A percentile compares a stretch with the other conserved stretches of the same genome.
Conservation (phyloP, 495 filamentous ascomycete genomes). For the Aspergillus conjunctus region DNA sequence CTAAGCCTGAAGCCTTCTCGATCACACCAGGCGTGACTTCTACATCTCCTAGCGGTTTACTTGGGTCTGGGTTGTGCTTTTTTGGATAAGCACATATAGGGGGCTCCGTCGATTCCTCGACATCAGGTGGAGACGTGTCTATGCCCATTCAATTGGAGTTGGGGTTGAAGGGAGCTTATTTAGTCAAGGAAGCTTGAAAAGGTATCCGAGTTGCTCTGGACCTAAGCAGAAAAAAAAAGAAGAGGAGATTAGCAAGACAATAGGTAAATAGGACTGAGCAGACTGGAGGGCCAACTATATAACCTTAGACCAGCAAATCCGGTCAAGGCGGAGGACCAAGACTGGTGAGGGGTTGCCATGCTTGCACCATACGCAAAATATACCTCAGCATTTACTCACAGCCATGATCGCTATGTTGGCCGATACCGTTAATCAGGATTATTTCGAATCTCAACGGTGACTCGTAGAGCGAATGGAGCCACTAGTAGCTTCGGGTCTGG, state of each 20-base stretch:
- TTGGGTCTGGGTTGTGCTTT: conserved; percentile 26
- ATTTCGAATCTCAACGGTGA: conserved; percentile 7
- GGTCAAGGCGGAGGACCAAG: conserved; percentile 10
- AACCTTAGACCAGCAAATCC: conserved; percentile 3
- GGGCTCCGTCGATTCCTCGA: conserved; percentile 50
- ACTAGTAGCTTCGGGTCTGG: conserved; percentile 22
- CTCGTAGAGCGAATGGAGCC: not conserved
- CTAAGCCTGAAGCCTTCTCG: conserved; percentile 11
- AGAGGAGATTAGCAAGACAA: conserved; percentile 8
- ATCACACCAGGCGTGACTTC: conserved; percentile 12
- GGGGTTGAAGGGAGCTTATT: conserved; percentile 11
- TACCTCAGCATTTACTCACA: conserved; percentile 14
- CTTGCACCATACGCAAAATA: conserved; percentile 12
- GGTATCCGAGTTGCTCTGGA: conserved; percentile 8
- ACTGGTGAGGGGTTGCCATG: conserved; percentile 21
- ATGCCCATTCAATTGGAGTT: conserved; percentile 47
- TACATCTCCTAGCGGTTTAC: conserved; percentile 26
- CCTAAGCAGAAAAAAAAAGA: conserved; percentile 7
- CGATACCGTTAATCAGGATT: conserved; percentile 19
- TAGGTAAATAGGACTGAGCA: not conserved
- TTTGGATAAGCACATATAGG: conserved; percentile 44
- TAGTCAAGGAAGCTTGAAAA: not conserved
- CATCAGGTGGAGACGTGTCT: conserved; percentile 39
- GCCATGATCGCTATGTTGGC: conserved; percentile 24
- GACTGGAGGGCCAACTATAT: conserved; percentile 15